phyloP scores from a whole-genome alignment of 352 stramenopile genomes.

The Pythium monospermum region DNA sequence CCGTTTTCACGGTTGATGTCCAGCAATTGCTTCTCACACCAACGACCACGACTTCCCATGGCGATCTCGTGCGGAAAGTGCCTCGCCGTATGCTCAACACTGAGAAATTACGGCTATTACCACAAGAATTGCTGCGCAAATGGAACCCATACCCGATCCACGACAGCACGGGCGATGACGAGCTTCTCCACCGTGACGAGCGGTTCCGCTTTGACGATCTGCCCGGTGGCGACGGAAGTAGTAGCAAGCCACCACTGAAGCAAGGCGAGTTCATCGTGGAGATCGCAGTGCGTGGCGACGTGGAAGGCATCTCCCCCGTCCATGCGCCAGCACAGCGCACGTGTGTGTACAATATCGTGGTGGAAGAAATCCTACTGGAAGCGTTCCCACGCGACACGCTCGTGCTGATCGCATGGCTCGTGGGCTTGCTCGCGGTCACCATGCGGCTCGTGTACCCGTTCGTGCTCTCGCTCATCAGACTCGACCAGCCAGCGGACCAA shows the following conservation, averaged over 20 bases:
- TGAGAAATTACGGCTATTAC: slow-evolving; percentile 53
- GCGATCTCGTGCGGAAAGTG: slow-evolving; percentile 21
- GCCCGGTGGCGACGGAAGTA: neutral
- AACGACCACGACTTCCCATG: slow-evolving; percentile 8
- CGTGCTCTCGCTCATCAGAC: slow-evolving; percentile 44
- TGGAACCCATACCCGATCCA: slow-evolving; percentile 11
- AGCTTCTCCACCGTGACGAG: slow-evolving; percentile 18
- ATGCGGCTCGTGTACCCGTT: slow-evolving; percentile 38
- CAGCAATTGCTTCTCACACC: slow-evolving; percentile 27
- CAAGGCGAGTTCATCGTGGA: slow-evolving; percentile 23
- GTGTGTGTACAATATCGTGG: slow-evolving; percentile 70
- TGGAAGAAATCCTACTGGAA: slow-evolving; percentile 62
- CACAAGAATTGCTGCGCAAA: slow-evolving; percentile 31
- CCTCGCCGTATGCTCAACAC: slow-evolving; percentile 54
- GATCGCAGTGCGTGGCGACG: slow-evolving; percentile 29
- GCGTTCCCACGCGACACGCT: slow-evolving; percentile 52
- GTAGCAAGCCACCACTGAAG: neutral
- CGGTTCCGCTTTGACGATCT: slow-evolving; percentile 22
- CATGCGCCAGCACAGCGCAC: slow-evolving; percentile 30
- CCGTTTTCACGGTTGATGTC: slow-evolving; percentile 44
- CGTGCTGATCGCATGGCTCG: slow-evolving; percentile 48
- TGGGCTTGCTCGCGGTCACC: slow-evolving; percentile 33
- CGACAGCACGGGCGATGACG: neutral
- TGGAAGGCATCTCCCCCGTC: slow-evolving; percentile 46
- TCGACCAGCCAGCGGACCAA: slow-evolving; percentile 36